Evolutionary conservation across 208 protist genomes (phyloP), one percentile per base, ranked within the genome.

Genomic region (Crithidia sp.): DNA sequence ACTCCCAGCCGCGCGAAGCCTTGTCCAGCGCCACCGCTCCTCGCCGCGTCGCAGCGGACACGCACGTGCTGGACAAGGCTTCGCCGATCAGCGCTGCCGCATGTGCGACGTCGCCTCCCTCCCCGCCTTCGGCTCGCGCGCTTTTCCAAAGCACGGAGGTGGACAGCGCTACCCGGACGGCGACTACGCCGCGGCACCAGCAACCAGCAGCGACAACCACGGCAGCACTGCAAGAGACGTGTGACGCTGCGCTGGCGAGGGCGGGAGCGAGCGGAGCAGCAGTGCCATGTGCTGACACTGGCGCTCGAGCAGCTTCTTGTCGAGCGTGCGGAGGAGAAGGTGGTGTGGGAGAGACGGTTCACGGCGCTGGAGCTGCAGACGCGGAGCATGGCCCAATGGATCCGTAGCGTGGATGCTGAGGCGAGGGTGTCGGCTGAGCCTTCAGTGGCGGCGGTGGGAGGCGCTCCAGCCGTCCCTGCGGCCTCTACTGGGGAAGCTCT

Each of bases 261-360:
- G 74, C 74, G n/a, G n/a, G 49, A 66, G 10, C 74, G 58, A 17
- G 74, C 74, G 13, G 74, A 79, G 53, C 67, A 49, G 45, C 66
- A 74, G 74, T 79, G 67, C 67, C 28, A 14, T 16, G 52, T 79
- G 53, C 60, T 79, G 14, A 69, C 74, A 12, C 74, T 73, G 12
- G 74, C 74, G 12, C 52, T 79, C 39, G 67, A 79, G 53, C 74
- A 79, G 54, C 61, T 79, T 16, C 59, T 73, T 6, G 61, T 74
- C 17, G 67, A 73, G n/a, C 74, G 64, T 37, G 60, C 43, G 0
- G 66, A 57, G 13, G 74, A 79, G 3, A 79, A 73, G 53, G 67
- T 19, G 17, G 74, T 52, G 17, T 79, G 68, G 67, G 55, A 71
- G 52, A 52, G 45, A 13, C 68, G 74, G 2, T 50, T 69, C 2